Base-by-base conservation (phyloP, 768 basidiomycete species). In the Megacollybia marginata region DNA sequence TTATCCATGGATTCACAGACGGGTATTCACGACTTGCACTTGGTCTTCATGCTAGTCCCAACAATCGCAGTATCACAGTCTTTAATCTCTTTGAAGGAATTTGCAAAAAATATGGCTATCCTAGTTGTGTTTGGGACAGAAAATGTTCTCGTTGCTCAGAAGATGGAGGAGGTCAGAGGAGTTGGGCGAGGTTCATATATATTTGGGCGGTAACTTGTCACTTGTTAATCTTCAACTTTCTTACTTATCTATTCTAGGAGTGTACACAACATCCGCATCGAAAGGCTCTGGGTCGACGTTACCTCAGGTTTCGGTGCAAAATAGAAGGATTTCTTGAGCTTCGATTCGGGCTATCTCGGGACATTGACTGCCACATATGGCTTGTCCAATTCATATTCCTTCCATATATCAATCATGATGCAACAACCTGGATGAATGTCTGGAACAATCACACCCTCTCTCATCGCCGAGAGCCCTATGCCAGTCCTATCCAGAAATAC, bases 11-110 rank as follows among this genome's bases (percentile, higher is more conserved):
- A 28, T 28, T 28, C 23, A 6, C 6, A 3, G 23, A 28, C 6
- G 23, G 23, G 4, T 28, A 28, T 28, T 28, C 23, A 2, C 23
- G 23, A 6, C 6, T 28, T 28, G 23, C n/a, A n/a, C n/a, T n/a
- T n/a, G n/a, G n/a, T n/a, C n/a, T n/a, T n/a, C n/a, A n/a, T n/a
- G 63, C 59, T 4, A 60, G 52, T 33, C 49, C 57, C 44, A 65
- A 69, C 45, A 70, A 70, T 46, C 51, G 55, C 1, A 61, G 62
- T 1, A 20, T 53, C 1, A 68, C 64, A 0, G 67, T 68, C 13
- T 47, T 58, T 9, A 18, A 49, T 5, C 48, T 61, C 2, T 64
- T 62, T 40, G 46, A 52, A 3, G 36, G 53, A 33, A 49, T 47
- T 2, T 44, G 49, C 10, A 40, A 33, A 7, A 28, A 33, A 2